Conservation (phyloP, 305 asterid species). For the Fraxinus greggii region DNA sequence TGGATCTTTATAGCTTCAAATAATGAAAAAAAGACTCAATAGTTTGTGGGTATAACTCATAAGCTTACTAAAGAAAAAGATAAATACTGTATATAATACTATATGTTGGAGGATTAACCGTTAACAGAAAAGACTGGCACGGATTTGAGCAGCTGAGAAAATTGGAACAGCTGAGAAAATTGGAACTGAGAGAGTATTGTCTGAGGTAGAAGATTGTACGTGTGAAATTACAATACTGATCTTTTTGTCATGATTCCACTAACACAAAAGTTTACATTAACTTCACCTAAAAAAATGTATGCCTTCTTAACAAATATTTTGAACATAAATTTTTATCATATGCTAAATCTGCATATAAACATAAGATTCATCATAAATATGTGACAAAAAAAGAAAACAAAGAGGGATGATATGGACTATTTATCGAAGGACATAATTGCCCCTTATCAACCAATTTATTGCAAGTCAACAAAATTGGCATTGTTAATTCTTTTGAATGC, state of each 20-base stretch:
- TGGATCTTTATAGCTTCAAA: neutral
- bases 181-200: neutral
- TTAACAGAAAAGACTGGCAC: conserved; percentile 32
- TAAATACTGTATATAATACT: neutral
- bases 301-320: neutral
- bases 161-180: conserved; percentile 5
- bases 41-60: neutral
- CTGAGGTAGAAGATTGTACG: conserved; percentile 6
- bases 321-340: neutral
- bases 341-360: neutral
- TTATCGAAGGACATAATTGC: neutral
- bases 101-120: conserved; percentile 26
- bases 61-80: neutral
- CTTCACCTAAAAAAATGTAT: too few species aligned
- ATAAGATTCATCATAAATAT: neutral
- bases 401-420: neutral
- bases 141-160: conserved; percentile 13
- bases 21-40: neutral
- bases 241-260: conserved; percentile 6
- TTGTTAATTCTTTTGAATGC: neutral
- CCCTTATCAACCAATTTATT: neutral
- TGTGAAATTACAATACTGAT: conserved; percentile 13
- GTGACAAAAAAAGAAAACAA: neutral
- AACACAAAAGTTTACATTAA: neutral
- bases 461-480: neutral